Evolutionary conservation across 305 asterid species (phyloP), one percentile per base, ranked within the genome.

Genomic region (Ajuga reptans): DNA sequence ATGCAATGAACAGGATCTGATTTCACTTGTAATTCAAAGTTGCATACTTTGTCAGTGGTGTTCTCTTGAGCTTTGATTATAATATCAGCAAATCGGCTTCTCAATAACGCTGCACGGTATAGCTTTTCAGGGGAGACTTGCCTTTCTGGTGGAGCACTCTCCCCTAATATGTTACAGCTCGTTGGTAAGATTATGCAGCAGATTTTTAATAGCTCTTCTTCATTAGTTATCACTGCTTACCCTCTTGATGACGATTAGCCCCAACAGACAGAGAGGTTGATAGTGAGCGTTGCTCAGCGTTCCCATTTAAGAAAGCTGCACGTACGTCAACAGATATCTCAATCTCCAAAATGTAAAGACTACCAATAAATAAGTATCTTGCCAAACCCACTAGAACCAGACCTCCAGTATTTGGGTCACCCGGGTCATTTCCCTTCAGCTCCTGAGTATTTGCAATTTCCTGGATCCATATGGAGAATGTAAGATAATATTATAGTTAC

Each of bases 51-150:
- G 34, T 80, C 91, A 45, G 71, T 74, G 66, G 86, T 53, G 71
- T 85, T 89, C 81, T 86, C 95, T 76, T 83, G 89, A 31, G 93
- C 94, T 82, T 86, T 90, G 45, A 86, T 75, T 53, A 90, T 90
- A 57, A 87, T 86, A 73, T 90, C 94, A 15, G 91, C 93, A 77
- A 79, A 90, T 49, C 95, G 83, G 73, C 85, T 80, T 78, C 85
- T 85, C 82, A 90, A 78, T 47, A 90, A n/a, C 81, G 97, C 97
- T 61, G 97, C 97, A n/a, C 97, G 91, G 80, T 90, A 90, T 50
- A 69, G 87, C 86, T 84, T 90, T 43, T 82, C 93, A 66, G 97
- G 95, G 83, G 96, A 87, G 82, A 86, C 93, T 76, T 74, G 87
- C 86, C 93, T 84, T 72, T 86, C 93, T 11, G 83, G 77, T 63